Evolutionary conservation across 306 rosid genomes (phyloP).

Genomic region (Betula pendula): DNA sequence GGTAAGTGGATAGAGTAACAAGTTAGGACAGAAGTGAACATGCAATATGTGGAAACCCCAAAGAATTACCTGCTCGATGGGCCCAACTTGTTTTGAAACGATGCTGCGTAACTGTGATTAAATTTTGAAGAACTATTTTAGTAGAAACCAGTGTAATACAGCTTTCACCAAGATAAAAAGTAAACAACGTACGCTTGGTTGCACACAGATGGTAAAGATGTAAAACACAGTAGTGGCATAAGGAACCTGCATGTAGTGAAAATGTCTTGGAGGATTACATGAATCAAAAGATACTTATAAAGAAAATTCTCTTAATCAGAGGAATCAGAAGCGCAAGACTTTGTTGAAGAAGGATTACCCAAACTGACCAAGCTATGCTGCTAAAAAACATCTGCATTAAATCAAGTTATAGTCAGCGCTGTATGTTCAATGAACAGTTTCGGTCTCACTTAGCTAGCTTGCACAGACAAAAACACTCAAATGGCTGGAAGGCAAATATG

Average conservation of each 20-base stretch:
- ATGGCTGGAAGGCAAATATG: neutral
- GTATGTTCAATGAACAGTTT: neutral
- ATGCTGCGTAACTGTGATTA: slow-evolving; percentile 67
- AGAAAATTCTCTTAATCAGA: neutral
- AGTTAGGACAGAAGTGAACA: neutral
- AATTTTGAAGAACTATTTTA: slow-evolving; percentile 3
- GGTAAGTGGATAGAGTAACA: neutral
- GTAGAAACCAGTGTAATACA: neutral
- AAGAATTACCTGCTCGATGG: slow-evolving; percentile 65
- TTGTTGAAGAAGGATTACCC: slow-evolving; percentile 57
- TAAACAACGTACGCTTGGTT: slow-evolving; percentile 64
- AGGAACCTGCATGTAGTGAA: slow-evolving; percentile 69
- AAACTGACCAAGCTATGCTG: slow-evolving; percentile 75
- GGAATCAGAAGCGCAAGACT: neutral
- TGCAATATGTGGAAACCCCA: neutral
- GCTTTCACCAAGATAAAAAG: neutral
- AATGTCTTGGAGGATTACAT: slow-evolving; percentile 16
- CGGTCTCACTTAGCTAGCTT: too few relatives aligned
- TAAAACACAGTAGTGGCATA: slow-evolving; percentile 57
- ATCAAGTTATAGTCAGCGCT: slow-evolving; percentile 23
- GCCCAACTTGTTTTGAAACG: slow-evolving; percentile 82
- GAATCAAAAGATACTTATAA: neutral
- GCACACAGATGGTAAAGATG: slow-evolving; percentile 46
- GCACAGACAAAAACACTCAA: neutral
- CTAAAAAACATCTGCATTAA: slow-evolving; percentile 52